Evolutionary conservation across 106 monocot genomes (phyloP), one percentile per base, ranked within the genome.

Genomic region (Allium fistulosum): DNA sequence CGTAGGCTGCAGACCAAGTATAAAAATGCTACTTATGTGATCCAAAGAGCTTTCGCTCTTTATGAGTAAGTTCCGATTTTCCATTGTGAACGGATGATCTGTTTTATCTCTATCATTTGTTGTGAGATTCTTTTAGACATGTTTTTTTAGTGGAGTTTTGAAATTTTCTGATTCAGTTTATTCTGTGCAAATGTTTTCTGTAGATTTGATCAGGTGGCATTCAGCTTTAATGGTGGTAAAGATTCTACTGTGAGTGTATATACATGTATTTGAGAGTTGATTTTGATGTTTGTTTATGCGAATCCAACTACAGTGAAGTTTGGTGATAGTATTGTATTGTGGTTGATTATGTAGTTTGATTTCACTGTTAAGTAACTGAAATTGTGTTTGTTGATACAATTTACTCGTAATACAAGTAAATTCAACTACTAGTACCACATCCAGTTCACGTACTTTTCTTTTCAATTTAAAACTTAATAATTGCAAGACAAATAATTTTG

Each of bases 211-310:
- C 83, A 99, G 74, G 90, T 99, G 69, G 90, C 99, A 49, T 99
- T 99, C 83, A 99, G 99, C 80, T 99, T 99, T 69, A 99, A 99
- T 83, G 99, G 99, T 27, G 99, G 99, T n/a, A 99, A 99, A 70
- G 99, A 99, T 63, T 99, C 99, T 59, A 99, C 99, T 77, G 99
- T 97, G 87, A 88, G 74, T 68, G 12, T 66, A 51, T 75, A 48
- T 75, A n/a, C 59, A 45, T 75, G 3, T 53, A 12, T 55, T 55
- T 37, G 37, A 37, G 1, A 37, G 5, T 37, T 37, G 2, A 37
- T 37, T 37, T 5, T 37, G 37, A 37, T 37, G 37, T 37, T 37
- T 37, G 37, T 37, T 37, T 37, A 5, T 37, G 37, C 37, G 37
- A 37, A 37, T 37, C 37, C 37, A 37, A 37, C 37, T 37, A 37